Conservation (phyloP, 768 basidiomycete species). For the Cystoderma amianthinum region DNA sequence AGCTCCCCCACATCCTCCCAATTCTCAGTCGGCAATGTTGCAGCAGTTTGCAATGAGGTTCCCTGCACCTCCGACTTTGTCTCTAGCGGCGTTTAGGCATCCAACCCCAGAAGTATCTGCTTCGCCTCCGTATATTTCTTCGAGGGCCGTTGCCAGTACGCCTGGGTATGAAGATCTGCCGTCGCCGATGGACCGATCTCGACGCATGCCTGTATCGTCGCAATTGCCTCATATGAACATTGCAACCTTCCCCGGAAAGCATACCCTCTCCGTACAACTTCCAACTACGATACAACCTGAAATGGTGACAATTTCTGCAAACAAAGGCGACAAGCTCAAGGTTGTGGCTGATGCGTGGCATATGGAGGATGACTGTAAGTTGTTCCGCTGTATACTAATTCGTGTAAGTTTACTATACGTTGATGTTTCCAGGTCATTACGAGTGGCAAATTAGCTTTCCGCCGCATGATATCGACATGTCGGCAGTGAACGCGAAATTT, state of each 20-base stretch:
- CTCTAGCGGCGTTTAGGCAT: slow-evolving; percentile 12
- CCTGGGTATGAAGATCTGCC: slow-evolving; percentile 6
- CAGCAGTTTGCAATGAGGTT: background rate
- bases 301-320: slow-evolving; percentile 59
- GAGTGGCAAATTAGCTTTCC: slow-evolving; percentile 56
- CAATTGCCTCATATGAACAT: slow-evolving; percentile 38
- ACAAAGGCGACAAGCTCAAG: slow-evolving; percentile 48
- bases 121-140: slow-evolving; percentile 9
- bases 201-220: slow-evolving; percentile 18
- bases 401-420: background rate
- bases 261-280: slow-evolving; percentile 42
- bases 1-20: slow-evolving; percentile 1
- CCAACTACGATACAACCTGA: slow-evolving; percentile 43
- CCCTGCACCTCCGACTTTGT: slow-evolving; percentile 15
- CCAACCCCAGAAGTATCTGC: slow-evolving; percentile 9
- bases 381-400: slow-evolving; percentile 1
- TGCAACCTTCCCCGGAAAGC: slow-evolving; percentile 26
- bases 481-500: slow-evolving; percentile 42
- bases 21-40: too few relatives aligned
- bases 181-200: slow-evolving; percentile 20
- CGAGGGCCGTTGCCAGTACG: background rate
- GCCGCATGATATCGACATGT: slow-evolving; percentile 48
- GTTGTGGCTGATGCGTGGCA: slow-evolving; percentile 62
- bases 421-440: slow-evolving; percentile 38
- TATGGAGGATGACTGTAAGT: slow-evolving; percentile 53